These are phyloP conservation scores for Alternaria consortialis DNA, from an alignment of 2,329 filamentous ascomycete species.

Conservation along the genomic window DNA sequence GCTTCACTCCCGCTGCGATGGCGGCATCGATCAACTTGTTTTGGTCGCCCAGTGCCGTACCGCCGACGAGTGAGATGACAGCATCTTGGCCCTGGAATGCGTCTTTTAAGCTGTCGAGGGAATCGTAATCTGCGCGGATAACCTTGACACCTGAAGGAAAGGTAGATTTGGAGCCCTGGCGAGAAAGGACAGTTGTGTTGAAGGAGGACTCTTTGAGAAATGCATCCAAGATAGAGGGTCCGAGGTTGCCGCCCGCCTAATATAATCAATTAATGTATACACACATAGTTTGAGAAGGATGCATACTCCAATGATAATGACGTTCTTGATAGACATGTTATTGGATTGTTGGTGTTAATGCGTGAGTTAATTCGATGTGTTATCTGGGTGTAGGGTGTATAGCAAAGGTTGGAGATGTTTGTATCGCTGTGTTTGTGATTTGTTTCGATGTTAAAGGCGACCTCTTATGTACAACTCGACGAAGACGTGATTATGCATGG, in stretches of 20 bases:
- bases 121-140: slow-evolving; percentile 59
- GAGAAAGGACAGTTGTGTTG: slow-evolving; percentile 65
- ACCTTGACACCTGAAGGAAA: slow-evolving; percentile 55
- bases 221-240: slow-evolving; percentile 52
- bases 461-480: slow-evolving; percentile 19
- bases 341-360: slow-evolving; percentile 4
- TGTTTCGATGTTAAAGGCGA: not conserved
- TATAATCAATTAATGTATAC: slow-evolving; percentile 13
- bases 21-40: slow-evolving; percentile 66
- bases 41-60: slow-evolving; percentile 56
- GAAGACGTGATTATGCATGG: slow-evolving; percentile 17
- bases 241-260: slow-evolving; percentile 55
- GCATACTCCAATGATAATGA: slow-evolving; percentile 55
- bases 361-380: not conserved
- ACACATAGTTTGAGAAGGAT: not conserved
- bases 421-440: not conserved
- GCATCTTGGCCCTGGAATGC: slow-evolving; percentile 67
- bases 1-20: slow-evolving; percentile 66
- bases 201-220: slow-evolving; percentile 57
- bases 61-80: slow-evolving; percentile 60
- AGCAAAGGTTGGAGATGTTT: not conserved
- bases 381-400: not conserved
- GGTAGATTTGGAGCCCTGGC: slow-evolving; percentile 56
- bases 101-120: slow-evolving; percentile 58
- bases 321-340: slow-evolving; percentile 53